Conservation (phyloP, 306 rosid genomes). For the Prunus mume region DNA sequence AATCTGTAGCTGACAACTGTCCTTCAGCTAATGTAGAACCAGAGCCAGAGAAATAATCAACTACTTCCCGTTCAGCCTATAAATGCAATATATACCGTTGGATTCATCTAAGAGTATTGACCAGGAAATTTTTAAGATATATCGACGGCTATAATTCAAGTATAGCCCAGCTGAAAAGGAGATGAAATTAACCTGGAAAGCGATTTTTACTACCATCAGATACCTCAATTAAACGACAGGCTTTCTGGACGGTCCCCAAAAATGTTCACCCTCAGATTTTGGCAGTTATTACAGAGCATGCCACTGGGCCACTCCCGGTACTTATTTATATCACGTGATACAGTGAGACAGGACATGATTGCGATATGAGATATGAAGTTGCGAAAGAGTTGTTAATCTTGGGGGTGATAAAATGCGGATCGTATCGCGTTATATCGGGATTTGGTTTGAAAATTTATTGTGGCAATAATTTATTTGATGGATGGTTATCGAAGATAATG, state of each 20-base stretch:
- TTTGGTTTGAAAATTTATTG: background rate
- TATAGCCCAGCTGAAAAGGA: constrained; percentile 13
- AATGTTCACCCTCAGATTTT: constrained; percentile 28
- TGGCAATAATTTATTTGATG: constrained; percentile 8
- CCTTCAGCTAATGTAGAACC: constrained; percentile 38
- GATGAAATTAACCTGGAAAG: constrained; percentile 31
- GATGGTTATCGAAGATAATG: constrained; percentile 12
- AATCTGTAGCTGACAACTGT: constrained; percentile 81
- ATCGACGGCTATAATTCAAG: background rate
- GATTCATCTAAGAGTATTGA: background rate
- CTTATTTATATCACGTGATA: constrained; percentile 51
- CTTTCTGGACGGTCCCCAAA: constrained; percentile 25
- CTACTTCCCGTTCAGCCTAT: background rate
- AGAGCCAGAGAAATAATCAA: background rate
- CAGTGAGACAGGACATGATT: constrained; percentile 36
- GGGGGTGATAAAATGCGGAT: background rate
- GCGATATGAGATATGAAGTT: constrained; percentile 27
- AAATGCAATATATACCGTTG: background rate
- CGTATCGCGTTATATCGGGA: constrained; percentile 6
- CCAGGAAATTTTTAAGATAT: background rate
- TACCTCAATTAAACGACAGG: constrained; percentile 63
- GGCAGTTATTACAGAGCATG: constrained; percentile 32
- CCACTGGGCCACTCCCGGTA: constrained; percentile 41
- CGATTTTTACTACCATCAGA: constrained; percentile 44
- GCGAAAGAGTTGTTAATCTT: background rate